phyloP scores from a whole-genome alignment of 2,329 filamentous ascomycete species.

The Botrytis fabae region DNA sequence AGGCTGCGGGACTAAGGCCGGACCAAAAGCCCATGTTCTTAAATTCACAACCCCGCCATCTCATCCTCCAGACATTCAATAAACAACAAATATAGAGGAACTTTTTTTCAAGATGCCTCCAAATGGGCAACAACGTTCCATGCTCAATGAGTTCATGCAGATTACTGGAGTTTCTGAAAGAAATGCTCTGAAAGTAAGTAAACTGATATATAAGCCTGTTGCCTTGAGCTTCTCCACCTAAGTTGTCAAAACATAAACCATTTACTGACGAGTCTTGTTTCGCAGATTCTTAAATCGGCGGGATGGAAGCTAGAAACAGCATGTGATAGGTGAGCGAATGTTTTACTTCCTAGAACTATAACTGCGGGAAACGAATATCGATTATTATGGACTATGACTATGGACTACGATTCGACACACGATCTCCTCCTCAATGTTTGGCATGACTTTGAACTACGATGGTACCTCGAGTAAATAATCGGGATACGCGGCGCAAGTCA shows the following conservation, averaged over 20 bases:
- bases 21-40: slow-evolving; percentile 1
- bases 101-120: slow-evolving; percentile 37
- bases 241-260: slow-evolving; percentile 19
- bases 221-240: background rate
- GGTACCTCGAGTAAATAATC: background rate
- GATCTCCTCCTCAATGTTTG: background rate
- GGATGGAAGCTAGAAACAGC: slow-evolving; percentile 44
- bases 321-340: slow-evolving; percentile 43
- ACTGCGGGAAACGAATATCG: background rate
- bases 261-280: slow-evolving; percentile 30
- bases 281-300: slow-evolving; percentile 42
- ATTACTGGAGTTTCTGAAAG: slow-evolving; percentile 40
- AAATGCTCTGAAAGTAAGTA: slow-evolving; percentile 37
- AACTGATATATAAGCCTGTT: background rate
- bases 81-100: background rate
- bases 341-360: slow-evolving; percentile 1
- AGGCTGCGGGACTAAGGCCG: slow-evolving; percentile 13
- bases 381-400: background rate
- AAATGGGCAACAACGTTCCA: slow-evolving; percentile 32
- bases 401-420: background rate
- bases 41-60: slow-evolving; percentile 19
- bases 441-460: too few relatives aligned
- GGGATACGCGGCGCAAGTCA: background rate
- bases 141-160: slow-evolving; percentile 37
- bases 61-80: background rate